A percentile compares a stretch with the other conserved stretches of the same genome.
phyloP scores from a whole-genome alignment of 2,329 filamentous ascomycete genomes.

The Monosporascus cannonballus region DNA sequence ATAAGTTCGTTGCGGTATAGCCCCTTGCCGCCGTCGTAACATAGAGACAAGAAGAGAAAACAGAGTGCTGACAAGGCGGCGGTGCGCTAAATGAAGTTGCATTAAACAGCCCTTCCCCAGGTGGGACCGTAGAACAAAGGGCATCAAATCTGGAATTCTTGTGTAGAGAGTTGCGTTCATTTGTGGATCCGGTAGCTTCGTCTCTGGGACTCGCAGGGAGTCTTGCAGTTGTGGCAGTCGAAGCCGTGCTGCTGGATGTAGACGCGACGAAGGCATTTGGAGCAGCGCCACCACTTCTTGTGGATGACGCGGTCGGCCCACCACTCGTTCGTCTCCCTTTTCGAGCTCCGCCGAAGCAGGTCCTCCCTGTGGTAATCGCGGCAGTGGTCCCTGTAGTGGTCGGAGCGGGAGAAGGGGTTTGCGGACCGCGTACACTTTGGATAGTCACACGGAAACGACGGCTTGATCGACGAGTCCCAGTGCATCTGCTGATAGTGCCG shows the following conservation, averaged over 20 bases:
- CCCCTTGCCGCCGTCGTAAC: not conserved
- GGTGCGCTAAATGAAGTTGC: not conserved
- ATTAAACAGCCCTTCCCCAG: not conserved
- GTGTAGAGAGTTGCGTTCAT: conserved; percentile 4
- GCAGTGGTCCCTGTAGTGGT: conserved; percentile 53
- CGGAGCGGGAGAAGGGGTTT: conserved; percentile 45
- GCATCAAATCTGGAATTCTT: not conserved
- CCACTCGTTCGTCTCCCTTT: conserved; percentile 25
- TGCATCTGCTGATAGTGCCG: conserved; percentile 48
- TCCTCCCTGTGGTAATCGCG: conserved; percentile 51
- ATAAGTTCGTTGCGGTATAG: not conserved
- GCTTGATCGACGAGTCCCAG: conserved; percentile 32
- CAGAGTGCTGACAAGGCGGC: not conserved
- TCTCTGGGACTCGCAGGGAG: conserved; percentile 37
- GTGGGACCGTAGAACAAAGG: not conserved
- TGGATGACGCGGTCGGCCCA: conserved; percentile 36
- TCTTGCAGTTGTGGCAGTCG: conserved; percentile 42
- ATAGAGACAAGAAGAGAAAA: not conserved
- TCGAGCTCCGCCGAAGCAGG: conserved; percentile 15
- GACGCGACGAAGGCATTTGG: conserved; percentile 44
- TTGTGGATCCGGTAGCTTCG: conserved; percentile 14
- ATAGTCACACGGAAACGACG: conserved; percentile 47
- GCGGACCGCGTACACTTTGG: conserved; percentile 37
- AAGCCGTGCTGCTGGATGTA: conserved; percentile 33
- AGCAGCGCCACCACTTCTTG: conserved; percentile 47